Conservation (phyloP, 1,284 basidiomycete genomes). For the Microbotryum lychnidis-dioicae region DNA sequence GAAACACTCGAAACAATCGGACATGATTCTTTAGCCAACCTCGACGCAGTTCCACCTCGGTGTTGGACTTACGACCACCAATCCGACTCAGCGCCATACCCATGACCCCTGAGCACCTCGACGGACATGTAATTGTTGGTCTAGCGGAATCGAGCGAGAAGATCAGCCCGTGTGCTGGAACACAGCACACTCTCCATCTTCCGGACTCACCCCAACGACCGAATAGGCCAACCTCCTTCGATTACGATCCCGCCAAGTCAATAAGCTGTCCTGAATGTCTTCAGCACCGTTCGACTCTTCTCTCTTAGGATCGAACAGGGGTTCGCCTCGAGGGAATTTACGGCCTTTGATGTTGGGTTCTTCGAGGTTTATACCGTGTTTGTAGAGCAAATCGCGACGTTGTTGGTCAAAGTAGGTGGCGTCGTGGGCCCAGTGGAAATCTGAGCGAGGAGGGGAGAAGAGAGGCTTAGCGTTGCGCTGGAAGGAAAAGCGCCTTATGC, state of each 20-base stretch:
- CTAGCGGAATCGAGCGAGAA: neutral
- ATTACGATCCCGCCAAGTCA: conserved; percentile 91
- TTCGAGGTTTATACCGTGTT: conserved; percentile 90
- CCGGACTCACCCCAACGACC: conserved; percentile 50
- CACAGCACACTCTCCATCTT: no score
- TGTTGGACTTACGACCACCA: conserved; percentile 76
- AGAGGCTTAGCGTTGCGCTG: no score
- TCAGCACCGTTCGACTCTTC: conserved; percentile 66
- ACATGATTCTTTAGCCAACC: no score
- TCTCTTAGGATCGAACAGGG: conserved; percentile 16
- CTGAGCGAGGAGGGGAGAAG: conserved; percentile 37
- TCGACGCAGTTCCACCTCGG: no score
- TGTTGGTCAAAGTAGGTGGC: conserved; percentile 82
- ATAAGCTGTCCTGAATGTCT: conserved; percentile 46
- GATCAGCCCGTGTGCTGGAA: neutral
- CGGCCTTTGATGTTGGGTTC: conserved; percentile 44
- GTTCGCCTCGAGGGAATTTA: neutral
- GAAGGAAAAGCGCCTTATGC: neutral
- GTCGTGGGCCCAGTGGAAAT: conserved; percentile 85
- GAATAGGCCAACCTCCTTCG: conserved; percentile 89
- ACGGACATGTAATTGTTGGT: conserved; percentile 57
- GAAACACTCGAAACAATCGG: neutral
- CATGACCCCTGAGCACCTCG: conserved; percentile 76
- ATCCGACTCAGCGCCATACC: conserved; percentile 89
- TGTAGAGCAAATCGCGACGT: conserved; percentile 73